phyloP scores from a whole-genome alignment of 192 early-diverging fungal species.

The Coemansia sp. region DNA sequence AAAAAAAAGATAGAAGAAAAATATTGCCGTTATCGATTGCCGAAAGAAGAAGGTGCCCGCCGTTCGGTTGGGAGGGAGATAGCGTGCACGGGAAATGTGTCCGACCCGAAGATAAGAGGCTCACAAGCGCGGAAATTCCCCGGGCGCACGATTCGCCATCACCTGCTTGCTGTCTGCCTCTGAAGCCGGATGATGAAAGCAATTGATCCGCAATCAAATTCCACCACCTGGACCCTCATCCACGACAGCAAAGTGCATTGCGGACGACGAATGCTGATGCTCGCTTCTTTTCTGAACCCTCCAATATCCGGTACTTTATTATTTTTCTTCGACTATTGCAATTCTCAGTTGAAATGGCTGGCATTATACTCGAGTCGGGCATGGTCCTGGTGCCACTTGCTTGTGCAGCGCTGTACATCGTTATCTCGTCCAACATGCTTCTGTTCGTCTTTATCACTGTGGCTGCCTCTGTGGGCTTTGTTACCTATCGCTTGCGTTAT shows the following conservation, averaged over 20 bases:
- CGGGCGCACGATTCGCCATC: conserved; percentile 2
- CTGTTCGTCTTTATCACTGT: conserved; percentile 21
- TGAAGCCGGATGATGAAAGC: neutral
- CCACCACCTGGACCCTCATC: neutral
- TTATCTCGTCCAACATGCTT: conserved; percentile 44
- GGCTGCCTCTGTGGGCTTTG: neutral
- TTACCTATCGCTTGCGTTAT: conserved; percentile 38
- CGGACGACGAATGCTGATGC: neutral
- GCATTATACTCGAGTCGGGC: conserved; percentile 53
- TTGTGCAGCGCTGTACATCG: conserved; percentile 43
- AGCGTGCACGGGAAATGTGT: neutral
- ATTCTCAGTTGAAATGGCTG: conserved; percentile 32
- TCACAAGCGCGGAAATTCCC: conserved; percentile 4
- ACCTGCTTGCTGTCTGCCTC: neutral
- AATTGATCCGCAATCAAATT: neutral
- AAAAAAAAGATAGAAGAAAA: neutral
- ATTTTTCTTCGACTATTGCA: neutral
- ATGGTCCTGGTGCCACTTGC: conserved; percentile 54
- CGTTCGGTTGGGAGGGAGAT: neutral
- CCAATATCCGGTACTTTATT: too few species aligned
- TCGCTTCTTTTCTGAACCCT: neutral
- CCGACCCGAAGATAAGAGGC: neutral
- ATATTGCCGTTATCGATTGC: neutral
- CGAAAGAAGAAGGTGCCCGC: neutral
- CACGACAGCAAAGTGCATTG: neutral